A percentile compares a stretch with the other conserved stretches of the same genome.
phyloP scores from a whole-genome alignment of 163 green algal species.

The Volvox carteri region DNA sequence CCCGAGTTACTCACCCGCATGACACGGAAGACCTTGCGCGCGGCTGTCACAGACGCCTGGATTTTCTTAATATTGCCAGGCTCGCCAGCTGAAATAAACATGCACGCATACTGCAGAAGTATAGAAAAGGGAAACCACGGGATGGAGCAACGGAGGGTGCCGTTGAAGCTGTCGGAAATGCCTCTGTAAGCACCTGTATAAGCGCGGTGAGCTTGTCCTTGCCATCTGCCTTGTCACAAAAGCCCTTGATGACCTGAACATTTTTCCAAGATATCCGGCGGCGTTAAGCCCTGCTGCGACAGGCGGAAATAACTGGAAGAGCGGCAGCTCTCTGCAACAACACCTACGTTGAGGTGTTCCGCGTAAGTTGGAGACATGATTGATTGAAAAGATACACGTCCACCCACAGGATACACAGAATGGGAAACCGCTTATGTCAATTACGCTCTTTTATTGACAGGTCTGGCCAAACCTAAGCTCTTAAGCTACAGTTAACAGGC shows the following conservation, averaged over 20 bases:
- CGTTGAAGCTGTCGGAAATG: not conserved
- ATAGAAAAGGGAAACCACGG: not conserved
- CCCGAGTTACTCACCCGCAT: conserved; percentile 73
- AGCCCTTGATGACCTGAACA: conserved; percentile 85
- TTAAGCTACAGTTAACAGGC: too few species aligned
- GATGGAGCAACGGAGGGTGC: not conserved
- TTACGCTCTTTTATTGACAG: too few species aligned
- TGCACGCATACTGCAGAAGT: conserved; percentile 85
- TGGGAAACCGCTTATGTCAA: not conserved
- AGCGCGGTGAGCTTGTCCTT: conserved; percentile 94
- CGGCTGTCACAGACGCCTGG: conserved; percentile 85
- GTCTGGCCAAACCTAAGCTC: too few species aligned
- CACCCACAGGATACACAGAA: not conserved
- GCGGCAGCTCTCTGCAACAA: not conserved
- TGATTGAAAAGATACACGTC: not conserved
- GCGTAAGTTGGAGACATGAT: conserved; percentile 39
- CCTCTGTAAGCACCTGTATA: conserved; percentile 81
- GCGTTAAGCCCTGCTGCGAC: not conserved
- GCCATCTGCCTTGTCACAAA: conserved; percentile 91
- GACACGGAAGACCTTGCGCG: conserved; percentile 93
- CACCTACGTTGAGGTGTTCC: conserved; percentile 43
- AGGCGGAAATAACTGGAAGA: not conserved
- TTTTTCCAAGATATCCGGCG: not conserved
- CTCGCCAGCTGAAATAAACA: conserved; percentile 91
- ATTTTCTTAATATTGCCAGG: conserved; percentile 91